Evolutionary conservation across 2,329 filamentous ascomycete genomes (phyloP).

Genomic region (Nemania abortiva): DNA sequence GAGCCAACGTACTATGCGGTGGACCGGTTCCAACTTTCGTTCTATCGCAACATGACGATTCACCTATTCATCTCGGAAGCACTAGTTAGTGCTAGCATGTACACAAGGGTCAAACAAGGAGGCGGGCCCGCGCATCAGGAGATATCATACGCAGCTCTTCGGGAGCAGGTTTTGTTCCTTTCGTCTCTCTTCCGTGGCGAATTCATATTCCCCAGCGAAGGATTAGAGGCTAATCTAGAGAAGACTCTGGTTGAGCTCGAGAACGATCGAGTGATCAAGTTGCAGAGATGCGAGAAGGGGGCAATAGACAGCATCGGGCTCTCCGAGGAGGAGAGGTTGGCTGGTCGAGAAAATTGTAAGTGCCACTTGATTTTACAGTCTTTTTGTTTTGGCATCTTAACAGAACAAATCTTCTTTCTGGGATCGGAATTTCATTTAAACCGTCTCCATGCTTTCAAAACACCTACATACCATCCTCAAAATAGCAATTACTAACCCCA

Average conservation of each 20-base stretch:
- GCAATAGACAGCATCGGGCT: constrained; percentile 78
- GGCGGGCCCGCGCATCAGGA: constrained; percentile 86
- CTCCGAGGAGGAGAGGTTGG: constrained; percentile 78
- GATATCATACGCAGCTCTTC: constrained; percentile 79
- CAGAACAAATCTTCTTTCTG: background rate
- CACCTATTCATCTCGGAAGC: constrained; percentile 96
- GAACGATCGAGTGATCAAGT: constrained; percentile 78
- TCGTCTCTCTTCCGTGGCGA: constrained; percentile 95
- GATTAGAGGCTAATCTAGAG: constrained; percentile 82
- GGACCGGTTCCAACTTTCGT: constrained; percentile 95
- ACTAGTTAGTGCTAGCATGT: constrained; percentile 89
- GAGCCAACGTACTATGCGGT: constrained; percentile 96
- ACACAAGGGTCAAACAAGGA: constrained; percentile 89
- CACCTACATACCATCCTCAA: background rate
- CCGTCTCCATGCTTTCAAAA: background rate
- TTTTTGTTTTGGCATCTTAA: background rate
- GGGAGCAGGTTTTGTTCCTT: constrained; percentile 86
- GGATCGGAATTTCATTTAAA: background rate
- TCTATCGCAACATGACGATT: constrained; percentile 99
- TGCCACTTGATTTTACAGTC: background rate
- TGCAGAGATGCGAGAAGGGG: constrained; percentile 68
- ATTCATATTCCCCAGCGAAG: constrained; percentile 95
- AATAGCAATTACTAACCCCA: background rate
- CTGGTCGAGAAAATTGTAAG: constrained; percentile 83
- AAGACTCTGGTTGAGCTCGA: constrained; percentile 83